Base-by-base conservation (phyloP, 2,329 filamentous ascomycete species). In the Colletotrichum sp. region DNA sequence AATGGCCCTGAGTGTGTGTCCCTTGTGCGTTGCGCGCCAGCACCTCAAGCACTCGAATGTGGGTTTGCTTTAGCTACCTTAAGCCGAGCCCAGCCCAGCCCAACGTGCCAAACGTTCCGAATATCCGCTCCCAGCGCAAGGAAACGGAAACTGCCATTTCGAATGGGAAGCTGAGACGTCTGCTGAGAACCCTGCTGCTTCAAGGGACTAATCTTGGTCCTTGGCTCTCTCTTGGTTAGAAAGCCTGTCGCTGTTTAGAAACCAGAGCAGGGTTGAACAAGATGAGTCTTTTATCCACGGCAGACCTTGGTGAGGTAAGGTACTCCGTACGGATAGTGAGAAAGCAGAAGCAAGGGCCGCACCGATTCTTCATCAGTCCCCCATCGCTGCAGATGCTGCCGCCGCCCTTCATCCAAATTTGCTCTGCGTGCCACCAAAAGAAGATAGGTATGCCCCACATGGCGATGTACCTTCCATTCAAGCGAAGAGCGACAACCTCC, bases 101-200 rank as follows among this genome's bases (percentile, higher is more conserved):
- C 57, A 34, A 32, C 59, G 55, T 73, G 71, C 66, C 71, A 74
- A 60, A 21, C 66, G 66, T 74, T 65, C 71, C 67, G 71, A 74
- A 32, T 44, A 74, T 64, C 71, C 71, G 71, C 59, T 74, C 71
- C 30, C 71, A 74, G 71, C 66, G 24, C 55, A 32, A 15, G 24
- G 26, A 39, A 49, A 36, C 34, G 34, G 34, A 36, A 32, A 59
- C 71, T 55, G 28, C 65, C 57, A 18, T 34, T 55, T 55, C 13
- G 9, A 16, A 32, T 57, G 57, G 30, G 21, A 70, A 63, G 30
- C 36, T 63, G 65, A 70, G 65, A 73, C 71, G 57, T 30, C 64
- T 52, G 39, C 26, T 24, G 8, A 39, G 16, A 39, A 39, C 16
- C 36, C 36, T 39, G 36, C 36, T 18, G 36, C 36, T 39, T 16